Evolutionary conservation across 2,329 filamentous ascomycete species (phyloP).

Genomic region (Cladophialophora yegresii): DNA sequence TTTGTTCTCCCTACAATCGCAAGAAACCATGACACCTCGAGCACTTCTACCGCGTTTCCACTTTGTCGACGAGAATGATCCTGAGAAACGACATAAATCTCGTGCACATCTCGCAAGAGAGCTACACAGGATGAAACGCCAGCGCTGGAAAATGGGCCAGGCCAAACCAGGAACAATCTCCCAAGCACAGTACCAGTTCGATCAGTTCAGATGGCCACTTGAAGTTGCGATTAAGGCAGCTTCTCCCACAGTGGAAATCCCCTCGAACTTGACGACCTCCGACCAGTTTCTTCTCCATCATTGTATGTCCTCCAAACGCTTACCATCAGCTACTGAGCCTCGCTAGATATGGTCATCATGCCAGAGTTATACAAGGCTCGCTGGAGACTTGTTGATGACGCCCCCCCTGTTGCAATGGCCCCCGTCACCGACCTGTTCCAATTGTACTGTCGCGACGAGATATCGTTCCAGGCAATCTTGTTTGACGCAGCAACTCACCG

Average conservation of each 20-base stretch:
- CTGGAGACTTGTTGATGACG: constrained; percentile 4
- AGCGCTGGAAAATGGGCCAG: constrained; percentile 1
- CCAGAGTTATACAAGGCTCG: constrained; percentile 14
- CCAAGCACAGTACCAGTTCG: not conserved
- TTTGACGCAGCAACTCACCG: constrained; percentile 13
- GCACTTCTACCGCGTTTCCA: constrained; percentile 6
- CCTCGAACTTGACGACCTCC: not conserved
- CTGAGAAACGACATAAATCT: constrained; percentile 12
- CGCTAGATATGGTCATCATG: constrained; percentile 2
- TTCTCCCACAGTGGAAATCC: constrained; percentile 10
- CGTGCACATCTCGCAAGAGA: constrained; percentile 16
- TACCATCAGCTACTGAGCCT: not conserved
- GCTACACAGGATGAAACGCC: constrained; percentile 14
- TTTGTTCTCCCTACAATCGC: not conserved
- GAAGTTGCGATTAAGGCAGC: constrained; percentile 12
- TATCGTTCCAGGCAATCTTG: constrained; percentile 14
- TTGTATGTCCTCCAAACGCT: constrained; percentile 1
- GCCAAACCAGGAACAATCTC: not conserved
- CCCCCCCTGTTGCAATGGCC: constrained; percentile 4
- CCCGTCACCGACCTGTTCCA: constrained; percentile 12
- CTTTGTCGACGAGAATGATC: constrained; percentile 17
- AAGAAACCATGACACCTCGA: not conserved
- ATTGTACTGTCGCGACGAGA: constrained; percentile 15
- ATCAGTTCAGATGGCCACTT: constrained; percentile 11
- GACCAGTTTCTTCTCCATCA: constrained; percentile 13